Evolutionary conservation across 768 basidiomycete genomes (phyloP), one percentile per base, ranked within the genome.

Genomic region (Floccularia luteovirens): DNA sequence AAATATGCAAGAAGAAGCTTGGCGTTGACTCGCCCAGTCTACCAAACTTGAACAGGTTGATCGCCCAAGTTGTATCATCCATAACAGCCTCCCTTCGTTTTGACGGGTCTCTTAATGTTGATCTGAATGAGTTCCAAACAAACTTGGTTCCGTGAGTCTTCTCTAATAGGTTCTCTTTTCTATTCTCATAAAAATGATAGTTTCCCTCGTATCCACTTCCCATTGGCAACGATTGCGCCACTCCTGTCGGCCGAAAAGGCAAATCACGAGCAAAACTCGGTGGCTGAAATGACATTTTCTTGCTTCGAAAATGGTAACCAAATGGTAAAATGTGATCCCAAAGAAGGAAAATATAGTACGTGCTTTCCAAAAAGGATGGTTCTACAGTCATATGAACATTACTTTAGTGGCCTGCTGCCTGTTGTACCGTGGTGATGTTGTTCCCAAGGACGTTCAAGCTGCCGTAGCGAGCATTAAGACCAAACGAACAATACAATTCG

Each of bases 181-280:
- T 36, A 31, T 37, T 22, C 43, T 31, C 34, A 43, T 44, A 38
- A 39, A 31, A 24, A n/a, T 32, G 24, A 22, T 48, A 91, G 89
- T 36, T 94, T 94, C 82, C 92, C 92, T 45, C 89, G 92, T 58
- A 97, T 98, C 49, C 94, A 98, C 62, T 98, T 97, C 82, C 94
- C 94, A 33, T 75, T 97, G 42, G 92, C 93, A 41, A 93, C 90
- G 48, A 96, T 87, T 60, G 90, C 94, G 2, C 94, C 94, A 27
- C 82, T 98, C 50, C 70, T 97, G 55, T 93, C 91, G 13, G 79
- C 80, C 20, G 92, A 94, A 53, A 97, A 96, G 70, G 92, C 91
- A 27, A 77, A 76, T 52, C 94, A 98, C 57, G 94, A 98, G 62
- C 88, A 91, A 63, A 96, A 98, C 72, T 89, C 91, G 3, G 94